Conservation (phyloP, 2,329 filamentous ascomycete species). For the Tolypocladium sp. region DNA sequence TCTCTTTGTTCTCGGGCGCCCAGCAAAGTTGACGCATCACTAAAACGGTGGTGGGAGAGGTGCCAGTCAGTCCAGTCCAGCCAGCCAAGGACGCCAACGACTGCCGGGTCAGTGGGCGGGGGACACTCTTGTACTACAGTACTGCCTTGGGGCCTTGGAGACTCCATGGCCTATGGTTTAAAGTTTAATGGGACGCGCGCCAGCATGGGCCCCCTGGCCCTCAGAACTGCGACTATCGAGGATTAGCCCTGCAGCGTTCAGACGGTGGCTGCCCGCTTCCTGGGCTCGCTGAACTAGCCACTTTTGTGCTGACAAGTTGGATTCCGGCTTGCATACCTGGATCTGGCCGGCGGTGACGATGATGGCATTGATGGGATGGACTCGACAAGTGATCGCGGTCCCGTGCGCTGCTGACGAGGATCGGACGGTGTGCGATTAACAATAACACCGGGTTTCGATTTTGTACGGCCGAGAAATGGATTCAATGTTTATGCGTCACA, state of each 20-base stretch:
- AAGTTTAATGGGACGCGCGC: background rate
- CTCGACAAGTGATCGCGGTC: background rate
- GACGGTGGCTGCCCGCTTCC: background rate
- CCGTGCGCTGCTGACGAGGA: background rate
- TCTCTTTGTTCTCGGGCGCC: background rate
- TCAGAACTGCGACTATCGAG: background rate
- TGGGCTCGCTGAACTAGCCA: background rate
- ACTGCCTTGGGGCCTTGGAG: background rate
- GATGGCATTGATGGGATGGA: background rate
- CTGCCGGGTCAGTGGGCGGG: no score
- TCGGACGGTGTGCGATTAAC: background rate
- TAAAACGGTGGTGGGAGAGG: background rate
- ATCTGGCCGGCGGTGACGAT: background rate
- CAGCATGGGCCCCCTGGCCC: no score
- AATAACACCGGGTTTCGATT: background rate
- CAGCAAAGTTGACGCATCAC: background rate
- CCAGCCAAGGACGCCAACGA: no score
- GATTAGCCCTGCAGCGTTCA: background rate
- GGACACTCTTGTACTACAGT: no score
- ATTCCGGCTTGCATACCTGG: background rate
- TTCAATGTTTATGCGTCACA: background rate
- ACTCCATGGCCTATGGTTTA: background rate
- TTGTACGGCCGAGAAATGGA: background rate
- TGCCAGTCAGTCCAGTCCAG: background rate
- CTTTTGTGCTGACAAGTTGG: background rate